A percentile compares a stretch with the other conserved stretches of the same genome.
These are phyloP conservation scores for Mycena alexandri DNA, from an alignment of 768 basidiomycete species.

Conservation along the genomic window DNA sequence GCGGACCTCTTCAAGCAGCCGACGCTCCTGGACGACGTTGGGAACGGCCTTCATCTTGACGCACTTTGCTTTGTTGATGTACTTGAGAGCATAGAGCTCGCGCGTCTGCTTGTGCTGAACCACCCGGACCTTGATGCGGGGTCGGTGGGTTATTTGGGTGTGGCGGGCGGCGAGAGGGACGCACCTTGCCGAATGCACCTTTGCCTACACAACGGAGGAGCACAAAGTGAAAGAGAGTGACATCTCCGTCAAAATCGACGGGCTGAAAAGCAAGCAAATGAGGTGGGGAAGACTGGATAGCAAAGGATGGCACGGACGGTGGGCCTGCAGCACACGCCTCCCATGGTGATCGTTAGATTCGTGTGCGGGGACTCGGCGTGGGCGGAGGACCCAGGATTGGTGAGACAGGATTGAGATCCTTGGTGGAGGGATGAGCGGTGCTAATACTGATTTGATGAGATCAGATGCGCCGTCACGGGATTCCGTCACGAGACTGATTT, in stretches of 20 bases:
- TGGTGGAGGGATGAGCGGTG: too few relatives aligned
- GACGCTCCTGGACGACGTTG: conserved; percentile 96
- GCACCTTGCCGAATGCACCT: conserved; percentile 97
- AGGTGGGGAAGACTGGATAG: neutral
- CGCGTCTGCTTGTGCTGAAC: conserved; percentile 99
- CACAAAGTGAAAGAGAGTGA: conserved; percentile 97
- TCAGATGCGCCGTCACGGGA: too few relatives aligned
- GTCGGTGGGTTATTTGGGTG: conserved; percentile 26
- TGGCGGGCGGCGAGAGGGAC: conserved; percentile 32
- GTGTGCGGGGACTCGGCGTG: conserved; percentile 19
- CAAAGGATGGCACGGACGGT: conserved; percentile 56
- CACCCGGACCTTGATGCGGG: conserved; percentile 84
- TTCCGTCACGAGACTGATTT: too few relatives aligned
- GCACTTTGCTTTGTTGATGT: conserved; percentile 98
- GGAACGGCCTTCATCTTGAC: conserved; percentile 99
- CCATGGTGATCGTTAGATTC: conserved; percentile 55
- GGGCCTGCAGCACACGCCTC: conserved; percentile 76
- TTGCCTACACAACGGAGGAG: conserved; percentile 97
- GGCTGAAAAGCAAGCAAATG: conserved; percentile 63
- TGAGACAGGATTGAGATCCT: too few relatives aligned
- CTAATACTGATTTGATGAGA: too few relatives aligned
- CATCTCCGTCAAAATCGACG: conserved; percentile 95
- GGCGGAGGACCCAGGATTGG: conserved; percentile 17
- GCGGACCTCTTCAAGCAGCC: conserved; percentile 92
- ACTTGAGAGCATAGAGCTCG: conserved; percentile 96